Conservation (phyloP, 345 rosid species). For the Lumnitzera littorea region DNA sequence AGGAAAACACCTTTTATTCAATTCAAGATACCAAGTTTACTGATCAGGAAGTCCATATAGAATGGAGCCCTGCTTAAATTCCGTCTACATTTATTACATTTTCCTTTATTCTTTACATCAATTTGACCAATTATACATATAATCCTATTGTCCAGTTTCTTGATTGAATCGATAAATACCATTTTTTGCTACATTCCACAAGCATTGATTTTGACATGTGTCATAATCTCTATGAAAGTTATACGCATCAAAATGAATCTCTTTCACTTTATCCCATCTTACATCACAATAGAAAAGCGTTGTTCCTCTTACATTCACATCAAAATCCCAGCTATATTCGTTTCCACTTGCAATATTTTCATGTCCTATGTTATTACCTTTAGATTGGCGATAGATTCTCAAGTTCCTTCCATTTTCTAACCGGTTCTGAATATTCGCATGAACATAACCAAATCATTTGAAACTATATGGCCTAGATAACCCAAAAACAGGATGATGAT, state of each 20-base stretch:
- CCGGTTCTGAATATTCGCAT: slow-evolving; percentile 31
- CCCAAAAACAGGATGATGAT: slow-evolving; percentile 15
- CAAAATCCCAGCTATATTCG: slow-evolving; percentile 49
- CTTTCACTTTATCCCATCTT: slow-evolving; percentile 26
- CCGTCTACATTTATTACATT: background rate
- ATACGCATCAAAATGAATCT: slow-evolving; percentile 31
- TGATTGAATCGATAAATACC: slow-evolving; percentile 36
- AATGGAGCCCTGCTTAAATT: too few species aligned
- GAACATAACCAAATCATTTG: slow-evolving; percentile 22
- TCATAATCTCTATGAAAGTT: slow-evolving; percentile 23
- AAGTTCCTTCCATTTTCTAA: slow-evolving; percentile 33
- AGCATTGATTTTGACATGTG: slow-evolving; percentile 25
- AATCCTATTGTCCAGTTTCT: slow-evolving; percentile 46
- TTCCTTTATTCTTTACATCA: background rate
- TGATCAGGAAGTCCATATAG: too few species aligned
- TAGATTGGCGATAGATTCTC: slow-evolving; percentile 47
- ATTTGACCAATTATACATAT: slow-evolving; percentile 32
- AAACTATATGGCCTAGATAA: slow-evolving; percentile 10
- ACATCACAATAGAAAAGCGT: slow-evolving; percentile 41
- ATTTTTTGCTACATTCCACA: slow-evolving; percentile 35
- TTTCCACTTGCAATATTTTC: slow-evolving; percentile 29
- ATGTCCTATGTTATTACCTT: slow-evolving; percentile 44
- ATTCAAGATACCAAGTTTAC: too few species aligned
- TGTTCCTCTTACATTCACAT: slow-evolving; percentile 23
- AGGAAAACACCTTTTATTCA: too few species aligned